phyloP scores from a whole-genome alignment of 495 filamentous ascomycete genomes.

The Aspergillus olivimuriae region DNA sequence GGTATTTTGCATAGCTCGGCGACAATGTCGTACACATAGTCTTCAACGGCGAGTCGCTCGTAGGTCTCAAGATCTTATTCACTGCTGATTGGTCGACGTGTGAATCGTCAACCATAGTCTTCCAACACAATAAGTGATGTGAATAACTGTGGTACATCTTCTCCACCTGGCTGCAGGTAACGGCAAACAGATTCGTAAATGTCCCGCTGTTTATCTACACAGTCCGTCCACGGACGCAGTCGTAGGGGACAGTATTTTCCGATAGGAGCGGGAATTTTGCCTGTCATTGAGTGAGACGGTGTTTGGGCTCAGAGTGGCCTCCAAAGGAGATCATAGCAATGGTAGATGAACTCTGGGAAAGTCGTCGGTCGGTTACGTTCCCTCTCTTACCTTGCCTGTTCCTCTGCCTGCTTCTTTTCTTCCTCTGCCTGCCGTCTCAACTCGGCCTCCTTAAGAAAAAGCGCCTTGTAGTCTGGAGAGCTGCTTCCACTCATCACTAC shows the following conservation, averaged over 20 bases:
- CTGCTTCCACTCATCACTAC: background rate
- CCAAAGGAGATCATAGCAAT: conserved; percentile 29
- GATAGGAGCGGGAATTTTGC: conserved; percentile 21
- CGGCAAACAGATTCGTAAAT: conserved; percentile 19
- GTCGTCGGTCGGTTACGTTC: conserved; percentile 19
- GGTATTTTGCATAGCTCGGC: conserved; percentile 22
- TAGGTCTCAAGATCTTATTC: conserved; percentile 29
- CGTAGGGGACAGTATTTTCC: conserved; percentile 25
- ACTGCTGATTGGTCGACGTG: conserved; percentile 16
- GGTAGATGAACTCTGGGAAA: conserved; percentile 28
- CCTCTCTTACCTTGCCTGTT: background rate
- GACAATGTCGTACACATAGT: conserved; percentile 17
- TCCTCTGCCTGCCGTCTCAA: conserved; percentile 6
- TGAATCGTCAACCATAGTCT: conserved; percentile 11
- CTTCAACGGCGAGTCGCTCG: conserved; percentile 21
- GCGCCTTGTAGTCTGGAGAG: conserved; percentile 5
- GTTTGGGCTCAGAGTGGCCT: conserved; percentile 12
- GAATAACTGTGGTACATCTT: conserved; percentile 14
- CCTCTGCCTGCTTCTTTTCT: too few species aligned
- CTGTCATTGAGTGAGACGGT: conserved; percentile 27
- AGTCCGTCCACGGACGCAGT: conserved; percentile 24
- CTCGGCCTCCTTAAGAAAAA: conserved; percentile 1
- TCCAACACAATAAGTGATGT: conserved; percentile 17
- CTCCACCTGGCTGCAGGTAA: conserved; percentile 18
- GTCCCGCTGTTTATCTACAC: conserved; percentile 19